Evolutionary conservation across 139 green algal genomes (phyloP).

Genomic region (Chlorella ohadii): DNA sequence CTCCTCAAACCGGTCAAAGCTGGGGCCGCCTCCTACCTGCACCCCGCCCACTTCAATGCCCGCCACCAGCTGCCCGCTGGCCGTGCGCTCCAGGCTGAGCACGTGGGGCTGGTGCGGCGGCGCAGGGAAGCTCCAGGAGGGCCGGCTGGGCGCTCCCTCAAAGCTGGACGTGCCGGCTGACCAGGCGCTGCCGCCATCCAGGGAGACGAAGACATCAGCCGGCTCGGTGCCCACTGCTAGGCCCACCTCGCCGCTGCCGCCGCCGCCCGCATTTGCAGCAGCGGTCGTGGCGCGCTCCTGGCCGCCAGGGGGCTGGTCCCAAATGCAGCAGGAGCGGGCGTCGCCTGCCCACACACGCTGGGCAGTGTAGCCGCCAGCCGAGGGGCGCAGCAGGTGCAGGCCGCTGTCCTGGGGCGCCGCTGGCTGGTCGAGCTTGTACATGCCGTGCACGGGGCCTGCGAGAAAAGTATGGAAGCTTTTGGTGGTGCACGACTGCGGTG

Average conservation of each 20-base stretch:
- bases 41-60: conserved; percentile 28
- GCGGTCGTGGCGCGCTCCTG: not conserved
- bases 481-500: too few species aligned
- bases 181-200: conserved; percentile 18
- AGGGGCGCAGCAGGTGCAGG: conserved; percentile 12
- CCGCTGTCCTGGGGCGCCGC: not conserved
- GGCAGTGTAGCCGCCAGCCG: too few species aligned
- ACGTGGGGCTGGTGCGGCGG: conserved; percentile 25
- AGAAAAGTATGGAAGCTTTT: too few species aligned
- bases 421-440: not conserved
- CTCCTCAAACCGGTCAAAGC: not conserved
- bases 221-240: conserved; percentile 22
- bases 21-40: not conserved
- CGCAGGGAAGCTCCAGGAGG: conserved; percentile 17
- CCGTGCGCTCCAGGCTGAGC: conserved; percentile 13
- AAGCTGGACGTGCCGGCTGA: not conserved
- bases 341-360: conserved; percentile 13
- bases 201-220: not conserved
- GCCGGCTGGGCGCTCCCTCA: not conserved
- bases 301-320: not conserved
- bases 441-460: not conserved
- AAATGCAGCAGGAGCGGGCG: conserved; percentile 10
- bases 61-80: not conserved
- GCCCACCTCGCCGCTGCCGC: not conserved
- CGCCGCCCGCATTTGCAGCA: too few species aligned